Base-by-base conservation (phyloP, 129 eudicot genomes). In the Calendula officinalis region DNA sequence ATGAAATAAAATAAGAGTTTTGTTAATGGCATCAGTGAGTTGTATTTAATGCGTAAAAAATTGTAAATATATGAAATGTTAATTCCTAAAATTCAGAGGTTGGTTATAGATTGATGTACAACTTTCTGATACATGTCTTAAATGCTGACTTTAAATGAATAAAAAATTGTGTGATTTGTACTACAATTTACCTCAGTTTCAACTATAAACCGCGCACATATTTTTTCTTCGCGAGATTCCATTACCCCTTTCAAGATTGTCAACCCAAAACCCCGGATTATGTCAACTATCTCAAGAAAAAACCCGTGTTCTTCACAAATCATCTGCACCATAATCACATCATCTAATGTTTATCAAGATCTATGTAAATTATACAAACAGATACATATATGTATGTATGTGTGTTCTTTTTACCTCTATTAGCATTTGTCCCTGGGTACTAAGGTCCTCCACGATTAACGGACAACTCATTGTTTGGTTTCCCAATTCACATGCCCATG, bases 401-500 rank as follows among this genome's bases (percentile, higher is more conserved):
- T 22, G 10, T 10, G 4, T 3, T 9, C 9, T 7, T 55, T 60
- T 56, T 80, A 89, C 99, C 90, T 88, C 86, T 60, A 94, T 89
- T 52, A 81, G 91, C 97, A 88, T 86, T 68, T 88, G 97, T 15
- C 97, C 95, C 3, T 82, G 90, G 41, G 66, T 69, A 37, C 79
- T 64, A 62, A 86, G 95, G 78, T 94, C 99, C 76, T 94, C 95
- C 38, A 94, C 90, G 45, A 76, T 65, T 70, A 94, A 62, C 2
- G 98, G 98, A 74, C 88, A 87, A 54, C 81, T 64, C 82, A 82
- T 82, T 41, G 86, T 32, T 64, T 81, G 75, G 49, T 82, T 78
- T 40, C 86, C 92, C 40, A 83, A 66, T 79, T 94, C 99, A 59
- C 85, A 84, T 42, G 97, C 97, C 99, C 95, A 88, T 11, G 96